Conservation (phyloP, 2,329 filamentous ascomycete genomes). For the Cylindrodendrum hubeiense region DNA sequence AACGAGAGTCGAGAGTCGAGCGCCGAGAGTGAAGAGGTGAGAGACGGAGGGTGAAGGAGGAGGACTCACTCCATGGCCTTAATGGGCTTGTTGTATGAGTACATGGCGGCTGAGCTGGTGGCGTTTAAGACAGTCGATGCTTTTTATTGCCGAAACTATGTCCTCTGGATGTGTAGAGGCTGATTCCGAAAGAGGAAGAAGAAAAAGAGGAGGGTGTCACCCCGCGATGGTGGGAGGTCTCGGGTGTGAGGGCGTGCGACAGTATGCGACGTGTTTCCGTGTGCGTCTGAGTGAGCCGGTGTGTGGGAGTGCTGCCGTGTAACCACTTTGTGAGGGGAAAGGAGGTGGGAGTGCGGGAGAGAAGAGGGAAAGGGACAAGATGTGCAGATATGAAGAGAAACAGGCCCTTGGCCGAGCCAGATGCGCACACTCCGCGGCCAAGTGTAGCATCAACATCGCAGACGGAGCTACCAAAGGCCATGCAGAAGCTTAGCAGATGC, state of each 20-base stretch:
- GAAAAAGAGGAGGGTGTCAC: slow-evolving; percentile 35
- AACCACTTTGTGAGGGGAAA: slow-evolving; percentile 1
- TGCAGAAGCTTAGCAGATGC: slow-evolving; percentile 15
- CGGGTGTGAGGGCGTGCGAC: slow-evolving; percentile 32
- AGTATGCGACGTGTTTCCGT: slow-evolving; percentile 4
- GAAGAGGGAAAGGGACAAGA: slow-evolving; percentile 2
- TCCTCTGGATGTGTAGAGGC: slow-evolving; percentile 27
- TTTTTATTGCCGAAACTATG: slow-evolving; percentile 35
- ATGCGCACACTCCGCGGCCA: slow-evolving; percentile 7
- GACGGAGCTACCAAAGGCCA: slow-evolving; percentile 11
- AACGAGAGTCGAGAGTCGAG: slow-evolving; percentile 3
- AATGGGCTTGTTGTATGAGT: slow-evolving; percentile 53
- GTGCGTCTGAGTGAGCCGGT: not conserved
- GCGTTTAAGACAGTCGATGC: slow-evolving; percentile 26
- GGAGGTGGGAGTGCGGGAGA: slow-evolving; percentile 1
- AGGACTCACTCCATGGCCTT: slow-evolving; percentile 53
- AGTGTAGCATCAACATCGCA: slow-evolving; percentile 11
- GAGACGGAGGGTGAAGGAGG: slow-evolving; percentile 11
- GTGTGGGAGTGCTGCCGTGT: slow-evolving; percentile 15
- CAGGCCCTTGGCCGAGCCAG: slow-evolving; percentile 2
- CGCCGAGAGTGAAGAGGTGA: slow-evolving; percentile 12
- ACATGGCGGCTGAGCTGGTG: slow-evolving; percentile 43
- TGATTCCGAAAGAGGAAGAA: slow-evolving; percentile 39
- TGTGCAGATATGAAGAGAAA: slow-evolving; percentile 1
- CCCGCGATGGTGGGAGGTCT: slow-evolving; percentile 35